Evolutionary conservation across 1,139 yeast genomes (phyloP).

Genomic region (Insectozyma bohioensis): DNA sequence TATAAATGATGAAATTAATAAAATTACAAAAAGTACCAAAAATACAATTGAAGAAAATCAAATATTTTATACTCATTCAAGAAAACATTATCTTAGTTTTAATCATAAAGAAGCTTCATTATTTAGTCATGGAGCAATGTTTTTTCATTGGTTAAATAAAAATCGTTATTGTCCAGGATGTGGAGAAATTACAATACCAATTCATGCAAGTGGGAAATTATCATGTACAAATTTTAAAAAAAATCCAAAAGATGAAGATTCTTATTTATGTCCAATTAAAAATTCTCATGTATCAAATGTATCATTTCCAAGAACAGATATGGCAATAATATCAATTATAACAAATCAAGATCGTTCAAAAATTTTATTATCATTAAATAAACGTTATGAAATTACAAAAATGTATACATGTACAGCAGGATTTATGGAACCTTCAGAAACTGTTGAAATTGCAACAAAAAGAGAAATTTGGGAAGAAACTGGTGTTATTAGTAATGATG

Average conservation of each 20-base stretch:
- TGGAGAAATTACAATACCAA: slow-evolving; percentile 66
- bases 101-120: slow-evolving; percentile 57
- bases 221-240: slow-evolving; percentile 46
- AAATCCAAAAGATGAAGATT: slow-evolving; percentile 16
- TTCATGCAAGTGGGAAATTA: slow-evolving; percentile 82
- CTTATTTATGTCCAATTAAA: slow-evolving; percentile 52
- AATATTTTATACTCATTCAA: slow-evolving; percentile 31
- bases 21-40: slow-evolving; percentile 9
- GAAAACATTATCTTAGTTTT: slow-evolving; percentile 38
- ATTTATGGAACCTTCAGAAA: slow-evolving; percentile 92
- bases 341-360: slow-evolving; percentile 60
- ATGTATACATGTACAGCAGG: slow-evolving; percentile 92
- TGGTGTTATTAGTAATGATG: slow-evolving; percentile 67
- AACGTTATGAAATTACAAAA: slow-evolving; percentile 46
- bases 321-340: slow-evolving; percentile 80
- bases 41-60: slow-evolving; percentile 17
- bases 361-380: slow-evolving; percentile 70
- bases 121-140: slow-evolving; percentile 80
- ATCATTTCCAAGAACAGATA: slow-evolving; percentile 90
- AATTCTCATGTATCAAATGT: slow-evolving; percentile 56
- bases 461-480: slow-evolving; percentile 97
- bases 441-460: slow-evolving; percentile 82
- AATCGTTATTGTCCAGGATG: slow-evolving; percentile 88
- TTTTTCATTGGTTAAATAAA: slow-evolving; percentile 79
- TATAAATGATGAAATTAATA: slow-evolving; percentile 16